These are phyloP conservation scores for Skeletonema marinoi DNA, from an alignment of 108 stramenopile genomes.

Conservation along the genomic window DNA sequence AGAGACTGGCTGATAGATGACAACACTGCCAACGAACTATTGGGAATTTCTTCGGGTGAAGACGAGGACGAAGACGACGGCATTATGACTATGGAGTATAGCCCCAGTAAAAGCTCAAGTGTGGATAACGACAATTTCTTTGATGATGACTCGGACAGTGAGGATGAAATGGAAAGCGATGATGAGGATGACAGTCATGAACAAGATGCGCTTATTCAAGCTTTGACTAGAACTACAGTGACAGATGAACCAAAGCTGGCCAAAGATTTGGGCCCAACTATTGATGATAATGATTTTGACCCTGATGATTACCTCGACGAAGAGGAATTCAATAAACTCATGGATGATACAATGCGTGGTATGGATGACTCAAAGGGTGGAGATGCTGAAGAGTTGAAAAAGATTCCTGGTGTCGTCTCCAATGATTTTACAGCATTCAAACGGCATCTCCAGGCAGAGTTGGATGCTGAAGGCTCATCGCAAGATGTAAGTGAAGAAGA, in stretches of 20 bases:
- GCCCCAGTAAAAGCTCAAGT: not conserved
- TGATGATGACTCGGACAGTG: conserved; percentile 1
- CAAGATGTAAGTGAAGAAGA: conserved; percentile 58
- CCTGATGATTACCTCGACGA: conserved; percentile 53
- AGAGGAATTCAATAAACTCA: conserved; percentile 58
- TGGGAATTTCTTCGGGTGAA: not conserved
- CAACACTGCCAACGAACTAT: not conserved
- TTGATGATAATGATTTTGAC: conserved; percentile 5
- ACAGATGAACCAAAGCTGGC: not conserved
- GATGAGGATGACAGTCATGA: not conserved
- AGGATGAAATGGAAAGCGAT: not conserved
- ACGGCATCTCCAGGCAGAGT: conserved; percentile 27
- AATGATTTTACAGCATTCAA: conserved; percentile 42
- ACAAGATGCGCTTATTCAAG: not conserved
- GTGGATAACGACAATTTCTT: not conserved
- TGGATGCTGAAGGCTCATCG: conserved; percentile 28
- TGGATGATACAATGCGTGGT: conserved; percentile 53
- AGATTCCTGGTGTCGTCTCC: conserved; percentile 35
- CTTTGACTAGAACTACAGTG: not conserved
- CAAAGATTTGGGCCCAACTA: not conserved
- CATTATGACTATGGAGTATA: not conserved
- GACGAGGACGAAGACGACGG: not conserved
- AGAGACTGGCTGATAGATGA: conserved; percentile 1
- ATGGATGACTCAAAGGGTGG: conserved; percentile 38
- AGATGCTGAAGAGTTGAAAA: conserved; percentile 39